Base-by-base conservation (phyloP, 176 grass and related monocot genomes). In the Musa schizocarpa region DNA sequence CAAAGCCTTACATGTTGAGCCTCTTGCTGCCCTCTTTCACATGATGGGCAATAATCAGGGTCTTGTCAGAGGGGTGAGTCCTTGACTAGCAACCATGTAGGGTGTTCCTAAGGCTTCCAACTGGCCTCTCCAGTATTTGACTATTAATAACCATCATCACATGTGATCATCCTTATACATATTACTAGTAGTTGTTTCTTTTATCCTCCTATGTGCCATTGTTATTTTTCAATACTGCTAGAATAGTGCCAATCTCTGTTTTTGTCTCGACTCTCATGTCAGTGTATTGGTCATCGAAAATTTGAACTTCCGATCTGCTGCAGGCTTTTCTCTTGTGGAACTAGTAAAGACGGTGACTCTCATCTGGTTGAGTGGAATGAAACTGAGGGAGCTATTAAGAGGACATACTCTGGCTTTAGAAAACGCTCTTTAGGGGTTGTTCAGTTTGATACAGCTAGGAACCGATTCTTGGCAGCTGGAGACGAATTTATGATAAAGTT, bases 341-440 rank as follows among this genome's bases (percentile, higher is more conserved):
- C 96, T 17, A 99, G 96, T 71, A 99, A 99, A 85, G 96, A 99
- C 4, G 96, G 96, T 22, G 91, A 99, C 50, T 99, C 91, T 10
- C 91, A 95, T 86, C 85, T 99, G 62, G 96, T 99, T 73, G 96
- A 99, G 83, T 99, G 96, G 96, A 99, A 99, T 65, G 96, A 99
- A 83, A 87, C 88, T 64, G 96, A 99, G 81, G 96, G 96, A 34
- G 88, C 91, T 65, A 92, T 94, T 78, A 99, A 95, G 52, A 91
- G 96, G 80, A 91, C 91, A 51, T 99, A 95, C 68, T 86, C 77
- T 79, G 96, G 96, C 51, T 99, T 99, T 63, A 82, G 96, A 76
- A 99, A 99, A 76, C 84, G 91, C 3, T 94, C 96, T 27, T 72
- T 85, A 12, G 96, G 88, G 78, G 91, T 95, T 17, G 91, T 99